Conservation (phyloP, 768 basidiomycete genomes). For the Lactifluus subvellereus region DNA sequence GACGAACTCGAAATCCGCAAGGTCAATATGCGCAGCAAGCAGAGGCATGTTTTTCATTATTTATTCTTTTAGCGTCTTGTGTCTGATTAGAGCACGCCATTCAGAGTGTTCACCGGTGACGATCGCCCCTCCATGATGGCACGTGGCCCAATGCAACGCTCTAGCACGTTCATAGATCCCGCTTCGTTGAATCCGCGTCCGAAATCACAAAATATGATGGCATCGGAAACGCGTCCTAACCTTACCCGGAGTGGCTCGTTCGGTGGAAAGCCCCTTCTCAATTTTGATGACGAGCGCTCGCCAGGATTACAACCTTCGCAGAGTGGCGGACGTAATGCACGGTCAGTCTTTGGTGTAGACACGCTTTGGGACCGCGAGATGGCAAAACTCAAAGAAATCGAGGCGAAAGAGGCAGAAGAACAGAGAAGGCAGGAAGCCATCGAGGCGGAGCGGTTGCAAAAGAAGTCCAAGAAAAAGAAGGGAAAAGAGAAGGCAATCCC, state of each 20-base stretch:
- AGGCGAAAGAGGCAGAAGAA: conserved; percentile 58
- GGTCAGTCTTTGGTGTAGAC: conserved; percentile 91
- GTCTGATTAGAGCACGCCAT: neutral
- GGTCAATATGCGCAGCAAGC: conserved; percentile 71
- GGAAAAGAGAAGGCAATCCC: conserved; percentile 38
- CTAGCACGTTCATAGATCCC: conserved; percentile 73
- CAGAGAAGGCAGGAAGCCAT: conserved; percentile 44
- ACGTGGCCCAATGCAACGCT: conserved; percentile 46
- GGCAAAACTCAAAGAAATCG: conserved; percentile 70
- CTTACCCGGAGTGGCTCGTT: conserved; percentile 46
- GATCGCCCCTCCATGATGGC: conserved; percentile 92
- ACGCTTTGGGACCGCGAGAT: conserved; percentile 90
- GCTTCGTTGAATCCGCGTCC: conserved; percentile 49
- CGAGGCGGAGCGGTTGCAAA: conserved; percentile 43
- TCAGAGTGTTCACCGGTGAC: conserved; percentile 83
- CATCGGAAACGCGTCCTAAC: conserved; percentile 37
- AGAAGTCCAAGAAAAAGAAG: conserved; percentile 36
- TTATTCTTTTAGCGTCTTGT: conserved; percentile 1
- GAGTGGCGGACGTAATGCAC: conserved; percentile 35
- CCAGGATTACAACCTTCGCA: conserved; percentile 31
- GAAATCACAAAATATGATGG: conserved; percentile 37
- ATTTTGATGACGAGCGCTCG: conserved; percentile 49
- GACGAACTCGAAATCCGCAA: conserved; percentile 86
- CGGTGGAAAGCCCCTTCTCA: conserved; percentile 58
- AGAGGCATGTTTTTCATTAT: conserved; percentile 50